Conservation (phyloP, 176 grass and related monocot genomes). For the Cenchrus purpureus region DNA sequence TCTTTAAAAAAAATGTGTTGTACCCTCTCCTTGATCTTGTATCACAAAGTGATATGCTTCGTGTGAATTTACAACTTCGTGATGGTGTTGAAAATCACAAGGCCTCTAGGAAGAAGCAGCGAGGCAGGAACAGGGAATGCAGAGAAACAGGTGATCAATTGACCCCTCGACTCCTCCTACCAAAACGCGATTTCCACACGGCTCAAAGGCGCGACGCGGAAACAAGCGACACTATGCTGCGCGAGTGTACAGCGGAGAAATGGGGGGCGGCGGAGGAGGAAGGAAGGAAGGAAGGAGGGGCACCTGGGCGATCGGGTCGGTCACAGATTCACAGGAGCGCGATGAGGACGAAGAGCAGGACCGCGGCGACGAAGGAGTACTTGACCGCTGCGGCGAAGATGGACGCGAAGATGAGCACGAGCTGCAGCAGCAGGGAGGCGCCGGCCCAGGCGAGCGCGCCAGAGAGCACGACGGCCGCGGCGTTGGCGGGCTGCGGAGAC, state of each 20-base stretch:
- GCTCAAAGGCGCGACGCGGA: background rate
- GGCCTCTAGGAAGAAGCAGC: background rate
- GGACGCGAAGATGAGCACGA: slow-evolving; percentile 47
- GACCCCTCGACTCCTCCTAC: background rate
- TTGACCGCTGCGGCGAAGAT: slow-evolving; percentile 58
- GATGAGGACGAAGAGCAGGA: slow-evolving; percentile 61
- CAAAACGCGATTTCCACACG: background rate
- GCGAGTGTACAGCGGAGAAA: background rate
- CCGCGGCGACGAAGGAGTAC: slow-evolving; percentile 54
- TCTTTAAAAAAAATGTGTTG: background rate
- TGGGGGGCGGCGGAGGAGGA: no score
- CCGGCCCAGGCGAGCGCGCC: slow-evolving; percentile 44
- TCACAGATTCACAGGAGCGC: slow-evolving; percentile 39
- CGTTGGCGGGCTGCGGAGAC: slow-evolving; percentile 48
- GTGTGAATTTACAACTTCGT: background rate
- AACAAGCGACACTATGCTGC: background rate
- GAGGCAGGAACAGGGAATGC: background rate
- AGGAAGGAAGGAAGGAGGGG: background rate
- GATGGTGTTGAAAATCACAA: background rate
- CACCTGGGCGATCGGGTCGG: background rate
- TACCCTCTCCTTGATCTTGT: background rate
- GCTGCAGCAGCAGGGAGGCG: slow-evolving; percentile 49
- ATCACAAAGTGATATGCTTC: background rate
- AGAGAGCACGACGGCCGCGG: slow-evolving; percentile 37
- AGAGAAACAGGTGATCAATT: background rate